These are phyloP conservation scores for Cordyceps militaris DNA, from an alignment of 2,329 filamentous ascomycete species.

Conservation along the genomic window DNA sequence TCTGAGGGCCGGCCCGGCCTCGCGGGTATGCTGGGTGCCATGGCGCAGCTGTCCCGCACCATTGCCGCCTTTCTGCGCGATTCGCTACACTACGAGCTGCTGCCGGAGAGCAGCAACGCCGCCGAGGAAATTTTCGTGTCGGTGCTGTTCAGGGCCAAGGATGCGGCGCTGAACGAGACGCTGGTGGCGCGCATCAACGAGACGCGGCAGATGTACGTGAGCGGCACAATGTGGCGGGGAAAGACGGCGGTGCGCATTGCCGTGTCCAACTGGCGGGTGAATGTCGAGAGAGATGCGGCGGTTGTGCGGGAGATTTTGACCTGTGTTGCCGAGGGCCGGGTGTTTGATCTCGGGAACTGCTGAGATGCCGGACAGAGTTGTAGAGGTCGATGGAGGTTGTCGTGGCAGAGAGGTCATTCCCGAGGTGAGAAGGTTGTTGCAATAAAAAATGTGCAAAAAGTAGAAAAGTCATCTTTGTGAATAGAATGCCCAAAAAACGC, in stretches of 20 bases:
- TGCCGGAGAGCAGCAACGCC: conserved; percentile 38
- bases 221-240: conserved; percentile 71
- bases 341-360: conserved; percentile 21
- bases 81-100: conserved; percentile 56
- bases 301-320: conserved; percentile 59
- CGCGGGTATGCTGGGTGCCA: conserved; percentile 59
- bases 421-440: not conserved
- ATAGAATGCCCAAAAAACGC: conserved; percentile 1
- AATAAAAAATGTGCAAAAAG: not conserved
- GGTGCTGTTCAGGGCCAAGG: conserved; percentile 69
- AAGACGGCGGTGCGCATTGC: conserved; percentile 72
- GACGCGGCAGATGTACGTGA: conserved; percentile 71
- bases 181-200: conserved; percentile 69
- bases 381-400: not conserved
- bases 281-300: conserved; percentile 58
- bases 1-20: conserved; percentile 69
- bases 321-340: conserved; percentile 32
- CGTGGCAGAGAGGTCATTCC: no score
- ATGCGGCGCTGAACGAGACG: conserved; percentile 52
- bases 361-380: not conserved
- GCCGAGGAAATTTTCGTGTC: conserved; percentile 48
- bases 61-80: conserved; percentile 58
- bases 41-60: conserved; percentile 62
- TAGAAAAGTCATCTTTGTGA: not conserved
- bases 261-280: conserved; percentile 75